phyloP scores from a whole-genome alignment of 1,139 yeast genomes.

The Entelexis paramagnoliae region DNA sequence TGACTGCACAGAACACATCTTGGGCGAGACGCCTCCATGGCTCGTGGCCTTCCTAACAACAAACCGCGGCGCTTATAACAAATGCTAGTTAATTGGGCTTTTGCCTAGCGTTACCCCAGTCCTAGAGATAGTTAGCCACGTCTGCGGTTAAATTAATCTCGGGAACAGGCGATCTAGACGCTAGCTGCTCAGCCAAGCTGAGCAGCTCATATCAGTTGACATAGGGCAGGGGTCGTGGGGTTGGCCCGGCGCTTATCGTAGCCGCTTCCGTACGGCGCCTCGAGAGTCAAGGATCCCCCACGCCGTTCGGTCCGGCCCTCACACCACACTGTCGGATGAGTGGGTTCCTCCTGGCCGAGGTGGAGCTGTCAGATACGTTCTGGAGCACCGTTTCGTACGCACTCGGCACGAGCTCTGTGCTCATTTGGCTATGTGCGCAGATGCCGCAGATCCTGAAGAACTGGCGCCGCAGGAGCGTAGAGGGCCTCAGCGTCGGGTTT shows the following conservation, averaged over 20 bases:
- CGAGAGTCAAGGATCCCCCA: not conserved
- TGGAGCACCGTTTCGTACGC: constrained; percentile 20
- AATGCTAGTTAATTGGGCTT: no score
- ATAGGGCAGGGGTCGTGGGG: not conserved
- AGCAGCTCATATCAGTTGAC: not conserved
- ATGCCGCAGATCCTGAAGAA: constrained; percentile 77
- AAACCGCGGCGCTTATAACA: no score
- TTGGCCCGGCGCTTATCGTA: constrained; percentile 1
- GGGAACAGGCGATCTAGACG: no score
- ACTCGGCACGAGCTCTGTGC: constrained; percentile 44
- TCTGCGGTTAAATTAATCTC: no score
- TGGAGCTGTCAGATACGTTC: constrained; percentile 4
- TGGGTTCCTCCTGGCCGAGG: not conserved
- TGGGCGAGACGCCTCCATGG: no score
- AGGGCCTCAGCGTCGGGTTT: constrained; percentile 73
- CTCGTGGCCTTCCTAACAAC: no score
- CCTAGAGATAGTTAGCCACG: no score
- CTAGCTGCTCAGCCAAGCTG: not conserved
- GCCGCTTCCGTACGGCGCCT: not conserved
- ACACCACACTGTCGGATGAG: not conserved
- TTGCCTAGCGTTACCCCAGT: no score
- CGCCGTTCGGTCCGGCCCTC: not conserved
- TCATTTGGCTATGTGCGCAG: constrained; percentile 77
- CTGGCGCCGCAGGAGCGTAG: constrained; percentile 67
- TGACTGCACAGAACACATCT: no score